Base-by-base conservation (phyloP, 495 filamentous ascomycete genomes). In the Chlorociboria aeruginascens region DNA sequence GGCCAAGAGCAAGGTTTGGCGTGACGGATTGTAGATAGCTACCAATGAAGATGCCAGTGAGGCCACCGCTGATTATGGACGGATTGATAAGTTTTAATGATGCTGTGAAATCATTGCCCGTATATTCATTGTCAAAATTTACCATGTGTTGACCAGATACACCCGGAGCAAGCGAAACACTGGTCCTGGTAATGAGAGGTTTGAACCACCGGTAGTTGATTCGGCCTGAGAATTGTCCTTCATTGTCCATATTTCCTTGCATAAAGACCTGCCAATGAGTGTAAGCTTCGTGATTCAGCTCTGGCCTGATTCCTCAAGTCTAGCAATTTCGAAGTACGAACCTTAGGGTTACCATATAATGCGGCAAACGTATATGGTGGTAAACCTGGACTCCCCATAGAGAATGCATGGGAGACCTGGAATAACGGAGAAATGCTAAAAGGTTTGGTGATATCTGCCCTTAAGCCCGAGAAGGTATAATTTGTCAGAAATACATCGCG, bases 11-110 rank as follows among this genome's bases (percentile, higher is more conserved):
- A 50, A 99, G 74, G 46, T 78, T 76, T 50, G 89, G 86, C 9
- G 93, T 97, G 40, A 99, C 65, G 34, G 87, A 84, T 64, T 99
- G 93, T 17, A 99, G 76, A 65, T 96, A 96, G 69, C 83, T 89
- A 46, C 88, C 87, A 56, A 99, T 86, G 57, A 87, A 86, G 64
- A 96, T 92, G 57, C 93, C 93, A 11, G 88, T 97, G 41, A 97
- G 66, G 37, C 87, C 85, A 43, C 90, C 90, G 54, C 96, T 89
- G 35, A 99, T 75, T 51, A 80, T 66, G 7, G 87, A 94, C n/a
- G 92, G 89, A 70, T 97, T 96, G 56, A 97, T 73, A 44, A 85
- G 75, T 72, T 96, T 97, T 45, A 99, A 49, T 10, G 83, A 86
- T 8, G 87, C 85, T 6, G 84, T 86, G 66, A 97, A 99, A 66